Evolutionary conservation across 2,329 filamentous ascomycete species (phyloP).

Genomic region (Emericellopsis atlantica): DNA sequence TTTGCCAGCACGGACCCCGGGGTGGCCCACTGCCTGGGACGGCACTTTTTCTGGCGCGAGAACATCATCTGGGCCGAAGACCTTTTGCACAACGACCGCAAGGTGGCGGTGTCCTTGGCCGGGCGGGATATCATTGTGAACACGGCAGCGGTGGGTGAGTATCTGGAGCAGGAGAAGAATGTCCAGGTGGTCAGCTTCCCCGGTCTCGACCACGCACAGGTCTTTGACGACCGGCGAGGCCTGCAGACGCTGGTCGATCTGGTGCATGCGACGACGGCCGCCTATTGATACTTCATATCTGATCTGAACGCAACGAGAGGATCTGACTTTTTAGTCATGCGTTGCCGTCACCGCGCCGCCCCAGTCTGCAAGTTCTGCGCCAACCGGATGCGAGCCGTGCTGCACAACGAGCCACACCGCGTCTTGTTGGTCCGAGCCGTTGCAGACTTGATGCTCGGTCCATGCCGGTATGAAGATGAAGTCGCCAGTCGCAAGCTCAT

Average conservation of each 20-base stretch:
- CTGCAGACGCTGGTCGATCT: slow-evolving; percentile 15
- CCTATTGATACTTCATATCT: too few relatives aligned
- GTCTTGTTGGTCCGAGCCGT: slow-evolving; percentile 38
- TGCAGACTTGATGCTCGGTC: slow-evolving; percentile 59
- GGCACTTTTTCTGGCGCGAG: slow-evolving; percentile 61
- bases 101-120: slow-evolving; percentile 44
- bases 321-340: slow-evolving; percentile 4
- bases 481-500: slow-evolving; percentile 49
- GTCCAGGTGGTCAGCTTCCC: slow-evolving; percentile 49
- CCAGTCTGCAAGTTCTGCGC: slow-evolving; percentile 53
- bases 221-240: slow-evolving; percentile 29
- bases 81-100: slow-evolving; percentile 19
- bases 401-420: slow-evolving; percentile 55
- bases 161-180: slow-evolving; percentile 18
- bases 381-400: slow-evolving; percentile 45
- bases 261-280: slow-evolving; percentile 4
- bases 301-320: too few relatives aligned
- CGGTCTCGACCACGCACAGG: slow-evolving; percentile 50
- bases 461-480: slow-evolving; percentile 59
- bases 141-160: slow-evolving; percentile 41
- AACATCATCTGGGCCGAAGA: slow-evolving; percentile 62
- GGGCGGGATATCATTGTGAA: slow-evolving; percentile 54
- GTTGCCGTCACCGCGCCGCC: slow-evolving; percentile 29
- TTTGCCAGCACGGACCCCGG: slow-evolving; percentile 57
- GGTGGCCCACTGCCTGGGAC: slow-evolving; percentile 48